phyloP scores from a whole-genome alignment of 1,139 yeast species.

The Saccharomyces hybrid region DNA sequence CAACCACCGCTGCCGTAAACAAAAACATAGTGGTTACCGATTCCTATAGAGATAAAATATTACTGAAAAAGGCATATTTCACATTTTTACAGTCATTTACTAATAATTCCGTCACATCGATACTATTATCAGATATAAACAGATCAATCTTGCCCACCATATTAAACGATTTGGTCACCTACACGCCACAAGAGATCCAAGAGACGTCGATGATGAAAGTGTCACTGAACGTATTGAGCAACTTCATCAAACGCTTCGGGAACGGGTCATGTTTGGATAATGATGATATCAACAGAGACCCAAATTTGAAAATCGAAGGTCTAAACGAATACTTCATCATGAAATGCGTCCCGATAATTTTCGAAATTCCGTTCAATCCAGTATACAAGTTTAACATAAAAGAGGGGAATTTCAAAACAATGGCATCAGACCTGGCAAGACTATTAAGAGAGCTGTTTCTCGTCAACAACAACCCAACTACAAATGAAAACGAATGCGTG shows the following conservation, averaged over 20 bases:
- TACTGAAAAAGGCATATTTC: constrained; percentile 63
- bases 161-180: constrained; percentile 58
- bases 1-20: constrained; percentile 8
- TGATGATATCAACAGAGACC: constrained; percentile 46
- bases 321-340: constrained; percentile 63
- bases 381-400: constrained; percentile 51
- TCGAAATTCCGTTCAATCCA: constrained; percentile 74
- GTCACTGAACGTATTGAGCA: constrained; percentile 62
- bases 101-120: constrained; percentile 71
- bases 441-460: constrained; percentile 55
- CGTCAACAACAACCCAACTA: constrained; percentile 23
- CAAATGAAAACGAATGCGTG: constrained; percentile 36
- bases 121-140: constrained; percentile 64
- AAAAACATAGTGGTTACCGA: constrained; percentile 40
- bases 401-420: constrained; percentile 72
- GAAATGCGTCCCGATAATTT: constrained; percentile 58
- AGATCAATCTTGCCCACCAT: constrained; percentile 55
- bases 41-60: constrained; percentile 49
- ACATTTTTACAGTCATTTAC: constrained; percentile 62
- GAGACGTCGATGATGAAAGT: constrained; percentile 54
- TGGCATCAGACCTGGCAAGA: constrained; percentile 68
- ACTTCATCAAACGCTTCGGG: constrained; percentile 62
- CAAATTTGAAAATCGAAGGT: constrained; percentile 56
- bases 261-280: constrained; percentile 56
- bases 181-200: constrained; percentile 51